Conservation (phyloP, 495 filamentous ascomycete genomes). For the Penicillium taxi region DNA sequence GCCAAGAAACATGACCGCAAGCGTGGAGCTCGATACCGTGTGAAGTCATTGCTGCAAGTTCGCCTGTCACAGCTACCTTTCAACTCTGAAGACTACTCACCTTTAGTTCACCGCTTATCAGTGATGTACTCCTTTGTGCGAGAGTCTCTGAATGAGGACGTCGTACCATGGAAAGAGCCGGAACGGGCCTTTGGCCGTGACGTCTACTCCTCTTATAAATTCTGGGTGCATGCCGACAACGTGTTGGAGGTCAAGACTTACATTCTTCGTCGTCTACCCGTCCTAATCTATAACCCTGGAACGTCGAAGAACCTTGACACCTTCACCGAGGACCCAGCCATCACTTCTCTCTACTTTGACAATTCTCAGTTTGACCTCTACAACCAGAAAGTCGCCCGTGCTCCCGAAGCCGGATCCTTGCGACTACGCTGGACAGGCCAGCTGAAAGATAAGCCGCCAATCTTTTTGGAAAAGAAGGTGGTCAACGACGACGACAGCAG, state of each 20-base stretch:
- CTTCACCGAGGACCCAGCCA: constrained; percentile 71
- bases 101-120: constrained; percentile 76
- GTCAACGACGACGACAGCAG: constrained; percentile 66
- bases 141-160: constrained; percentile 59
- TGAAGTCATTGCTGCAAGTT: constrained; percentile 83
- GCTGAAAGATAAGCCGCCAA: constrained; percentile 64
- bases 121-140: constrained; percentile 93
- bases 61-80: constrained; percentile 80
- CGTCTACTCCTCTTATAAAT: constrained; percentile 86
- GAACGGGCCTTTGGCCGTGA: constrained; percentile 46
- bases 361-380: constrained; percentile 79
- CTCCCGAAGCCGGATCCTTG: constrained; percentile 71
- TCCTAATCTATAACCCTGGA: constrained; percentile 85
- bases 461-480: constrained; percentile 83
- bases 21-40: constrained; percentile 70
- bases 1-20: constrained; percentile 97
- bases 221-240: constrained; percentile 95
- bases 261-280: constrained; percentile 80
- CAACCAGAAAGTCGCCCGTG: constrained; percentile 69
- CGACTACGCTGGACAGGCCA: constrained; percentile 89
- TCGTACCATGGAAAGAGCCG: constrained; percentile 27
- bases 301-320: constrained; percentile 70
- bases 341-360: constrained; percentile 96
- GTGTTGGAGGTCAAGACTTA: constrained; percentile 92
- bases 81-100: constrained; percentile 91